Conservation (phyloP, 768 basidiomycete genomes). For the Sutorius australiensis region DNA sequence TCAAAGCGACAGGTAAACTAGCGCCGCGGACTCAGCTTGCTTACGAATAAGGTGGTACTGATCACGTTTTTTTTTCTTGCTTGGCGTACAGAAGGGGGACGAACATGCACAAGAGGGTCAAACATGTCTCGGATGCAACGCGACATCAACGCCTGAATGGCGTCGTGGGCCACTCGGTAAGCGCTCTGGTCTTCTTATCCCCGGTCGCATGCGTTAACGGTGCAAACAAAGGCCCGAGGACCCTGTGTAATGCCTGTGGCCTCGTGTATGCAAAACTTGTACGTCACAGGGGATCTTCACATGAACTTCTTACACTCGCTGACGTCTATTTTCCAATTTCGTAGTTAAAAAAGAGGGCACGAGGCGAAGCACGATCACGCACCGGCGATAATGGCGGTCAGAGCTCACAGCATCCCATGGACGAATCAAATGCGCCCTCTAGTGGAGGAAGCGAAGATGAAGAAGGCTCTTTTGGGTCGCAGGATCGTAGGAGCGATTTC, state of each 20-base stretch:
- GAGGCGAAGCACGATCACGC: constrained; percentile 31
- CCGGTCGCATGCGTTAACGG: constrained; percentile 23
- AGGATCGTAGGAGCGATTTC: constrained; percentile 34
- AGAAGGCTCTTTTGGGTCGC: constrained; percentile 33
- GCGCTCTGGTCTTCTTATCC: constrained; percentile 26
- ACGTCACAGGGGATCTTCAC: constrained; percentile 35
- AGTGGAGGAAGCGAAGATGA: constrained; percentile 35
- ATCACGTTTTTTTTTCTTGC: constrained; percentile 16
- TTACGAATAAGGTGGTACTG: constrained; percentile 28
- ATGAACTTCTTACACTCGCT: constrained; percentile 17
- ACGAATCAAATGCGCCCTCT: constrained; percentile 24
- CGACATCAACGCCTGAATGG: constrained; percentile 88
- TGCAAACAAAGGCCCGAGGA: constrained; percentile 61
- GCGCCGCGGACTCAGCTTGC: constrained; percentile 26
- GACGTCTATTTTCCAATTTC: constrained; percentile 17
- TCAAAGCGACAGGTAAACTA: constrained; percentile 34
- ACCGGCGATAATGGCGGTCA: constrained; percentile 25
- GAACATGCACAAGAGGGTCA: constrained; percentile 56
- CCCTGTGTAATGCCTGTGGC: constrained; percentile 82
- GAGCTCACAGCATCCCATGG: constrained; percentile 27
- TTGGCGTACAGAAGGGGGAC: constrained; percentile 34
- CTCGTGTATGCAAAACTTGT: constrained; percentile 86
- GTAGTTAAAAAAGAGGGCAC: constrained; percentile 34
- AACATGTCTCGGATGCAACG: constrained; percentile 75
- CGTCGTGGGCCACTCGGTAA: constrained; percentile 76